Conservation (phyloP, 208 protist species). For the Naegleria fowleri region DNA sequence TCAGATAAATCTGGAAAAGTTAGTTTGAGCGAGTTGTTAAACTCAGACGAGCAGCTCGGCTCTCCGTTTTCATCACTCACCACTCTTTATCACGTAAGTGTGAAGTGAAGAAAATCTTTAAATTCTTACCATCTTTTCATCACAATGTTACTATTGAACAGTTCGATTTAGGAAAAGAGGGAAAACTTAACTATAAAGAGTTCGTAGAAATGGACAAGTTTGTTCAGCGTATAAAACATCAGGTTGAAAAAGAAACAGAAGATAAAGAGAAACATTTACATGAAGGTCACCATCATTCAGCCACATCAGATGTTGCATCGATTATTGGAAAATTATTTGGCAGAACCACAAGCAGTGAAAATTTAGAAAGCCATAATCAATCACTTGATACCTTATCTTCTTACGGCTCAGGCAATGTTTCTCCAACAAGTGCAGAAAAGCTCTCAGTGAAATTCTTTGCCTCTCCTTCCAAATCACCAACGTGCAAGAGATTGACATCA, state of each 20-base stretch:
- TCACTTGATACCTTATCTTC: not conserved
- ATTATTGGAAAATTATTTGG: not conserved
- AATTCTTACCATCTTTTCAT: not conserved
- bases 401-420: not conserved
- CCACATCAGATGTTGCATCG: not conserved
- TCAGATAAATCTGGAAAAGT: constrained; percentile 18
- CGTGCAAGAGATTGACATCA: too few species aligned
- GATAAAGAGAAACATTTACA: not conserved
- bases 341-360: not conserved
- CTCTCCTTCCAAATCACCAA: not conserved
- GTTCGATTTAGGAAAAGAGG: not conserved
- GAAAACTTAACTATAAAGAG: constrained; percentile 6
- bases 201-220: constrained; percentile 20
- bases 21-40: not conserved
- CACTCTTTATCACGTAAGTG: constrained; percentile 21
- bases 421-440: not conserved
- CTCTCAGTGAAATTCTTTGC: not conserved
- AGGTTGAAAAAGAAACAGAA: not conserved
- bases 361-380: not conserved
- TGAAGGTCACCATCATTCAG: not conserved
- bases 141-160: not conserved
- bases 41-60: not conserved
- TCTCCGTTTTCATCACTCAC: not conserved
- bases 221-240: not conserved
- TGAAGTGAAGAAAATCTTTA: too few species aligned